phyloP scores from a whole-genome alignment of 176 grass and related monocot genomes.

The Juncus inflexus region DNA sequence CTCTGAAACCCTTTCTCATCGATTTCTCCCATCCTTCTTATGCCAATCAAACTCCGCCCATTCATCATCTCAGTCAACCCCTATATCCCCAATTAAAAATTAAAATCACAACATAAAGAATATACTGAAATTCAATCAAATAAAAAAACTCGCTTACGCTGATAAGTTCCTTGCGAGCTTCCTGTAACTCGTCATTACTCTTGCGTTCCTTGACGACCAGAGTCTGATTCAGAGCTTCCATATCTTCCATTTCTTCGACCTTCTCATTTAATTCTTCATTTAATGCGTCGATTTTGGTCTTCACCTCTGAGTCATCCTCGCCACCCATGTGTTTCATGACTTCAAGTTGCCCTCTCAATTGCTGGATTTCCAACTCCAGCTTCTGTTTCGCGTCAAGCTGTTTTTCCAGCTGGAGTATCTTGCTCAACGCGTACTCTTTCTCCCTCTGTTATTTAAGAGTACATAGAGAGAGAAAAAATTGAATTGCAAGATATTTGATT shows the following conservation, averaged over 20 bases:
- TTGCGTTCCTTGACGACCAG: slow-evolving; percentile 42
- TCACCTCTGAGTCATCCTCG: slow-evolving; percentile 33
- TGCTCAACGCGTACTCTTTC: slow-evolving; percentile 41
- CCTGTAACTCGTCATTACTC: slow-evolving; percentile 60
- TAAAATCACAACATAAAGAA: slow-evolving; percentile 17
- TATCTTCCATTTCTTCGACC: slow-evolving; percentile 44
- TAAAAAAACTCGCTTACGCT: slow-evolving; percentile 2
- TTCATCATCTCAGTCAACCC: slow-evolving; percentile 31
- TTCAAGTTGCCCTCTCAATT: slow-evolving; percentile 38
- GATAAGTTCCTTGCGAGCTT: slow-evolving; percentile 42
- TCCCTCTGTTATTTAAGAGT: slow-evolving; percentile 38
- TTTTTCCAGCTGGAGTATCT: slow-evolving; percentile 46
- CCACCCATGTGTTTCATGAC: slow-evolving; percentile 50
- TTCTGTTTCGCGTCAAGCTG: slow-evolving; percentile 56
- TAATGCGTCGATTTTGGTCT: slow-evolving; percentile 34
- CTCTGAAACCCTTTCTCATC: slow-evolving; percentile 51
- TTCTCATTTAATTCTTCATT: slow-evolving; percentile 46
- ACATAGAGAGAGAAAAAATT: not conserved
- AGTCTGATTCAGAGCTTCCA: slow-evolving; percentile 46
- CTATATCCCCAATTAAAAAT: slow-evolving; percentile 31
- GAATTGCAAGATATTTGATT: not conserved
- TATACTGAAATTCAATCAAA: not conserved
- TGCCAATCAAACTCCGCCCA: slow-evolving; percentile 37
- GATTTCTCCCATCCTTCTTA: slow-evolving; percentile 79
- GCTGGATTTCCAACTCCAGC: slow-evolving; percentile 58